Base-by-base conservation (phyloP, 2,329 filamentous ascomycete species). In the Curvularia spicifera region DNA sequence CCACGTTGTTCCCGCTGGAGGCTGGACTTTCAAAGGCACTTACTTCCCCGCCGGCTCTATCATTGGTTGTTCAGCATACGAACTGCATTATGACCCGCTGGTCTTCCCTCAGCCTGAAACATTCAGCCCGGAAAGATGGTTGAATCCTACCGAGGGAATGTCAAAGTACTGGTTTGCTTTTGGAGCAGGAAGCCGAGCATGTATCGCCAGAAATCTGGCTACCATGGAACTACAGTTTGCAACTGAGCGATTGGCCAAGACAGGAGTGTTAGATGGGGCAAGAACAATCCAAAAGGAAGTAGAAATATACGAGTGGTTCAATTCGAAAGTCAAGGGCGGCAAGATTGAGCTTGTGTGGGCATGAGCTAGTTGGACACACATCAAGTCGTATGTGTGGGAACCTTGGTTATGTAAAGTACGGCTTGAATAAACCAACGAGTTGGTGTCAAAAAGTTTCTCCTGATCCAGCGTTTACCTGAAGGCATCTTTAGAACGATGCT, bases 231-330 rank as follows among this genome's bases (percentile, higher is more conserved):
- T 75, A 31, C 63, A 69, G 3, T 60, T 69, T 50, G 67, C 66
- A 0, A 77, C 78, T 1, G 75, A 79, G 58, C 78, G 72, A 28
- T 50, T 85, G 12, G 81, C 78, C 0, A 69, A 76, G 51, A 77
- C 71, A 10, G 78, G 78, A 60, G 77, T 83, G 1, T 69, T 85
- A 18, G 69, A 74, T 4, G 82, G 81, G 2, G 81, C 80, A 2
- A 78, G 57, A 45, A 66, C 72, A 2, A 71, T 79, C 1, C 66
- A 78, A 20, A 72, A 79, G 1, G 71, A 76, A 53, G 77, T 85
- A 10, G 78, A 82, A 68, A 82, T 84, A n/a, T 71, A 78, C 28
- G 81, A 86, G 65, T 85, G 83, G 83, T 85, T 86, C 61, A 85
- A 85, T 63, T 80, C 79, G 1, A 81, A 79, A 61, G 79, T 85